These are phyloP conservation scores for Iberis amara DNA, from an alignment of 441 rosid genomes.

Conservation along the genomic window DNA sequence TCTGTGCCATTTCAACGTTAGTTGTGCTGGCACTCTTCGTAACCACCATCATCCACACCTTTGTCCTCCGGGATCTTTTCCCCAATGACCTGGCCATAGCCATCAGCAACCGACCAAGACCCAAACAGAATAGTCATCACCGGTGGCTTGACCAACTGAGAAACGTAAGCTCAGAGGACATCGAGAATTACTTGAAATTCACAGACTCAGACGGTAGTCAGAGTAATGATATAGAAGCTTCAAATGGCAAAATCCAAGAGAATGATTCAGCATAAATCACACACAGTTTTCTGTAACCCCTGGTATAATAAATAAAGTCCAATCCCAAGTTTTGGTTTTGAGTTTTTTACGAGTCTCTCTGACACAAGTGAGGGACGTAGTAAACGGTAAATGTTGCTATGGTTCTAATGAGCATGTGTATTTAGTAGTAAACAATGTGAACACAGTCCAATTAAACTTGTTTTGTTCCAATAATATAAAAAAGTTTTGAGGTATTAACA, in stretches of 20 bases:
- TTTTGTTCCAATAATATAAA: background rate
- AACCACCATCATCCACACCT: constrained; percentile 61
- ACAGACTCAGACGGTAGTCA: constrained; percentile 31
- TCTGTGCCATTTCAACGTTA: constrained; percentile 46
- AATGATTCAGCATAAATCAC: constrained; percentile 13
- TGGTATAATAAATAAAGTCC: background rate
- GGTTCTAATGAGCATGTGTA: constrained; percentile 36
- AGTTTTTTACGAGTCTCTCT: constrained; percentile 21
- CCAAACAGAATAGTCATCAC: constrained; percentile 32
- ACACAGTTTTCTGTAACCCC: constrained; percentile 9
- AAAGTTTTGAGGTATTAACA: too few relatives aligned
- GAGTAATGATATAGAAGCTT: constrained; percentile 47
- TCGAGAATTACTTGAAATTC: constrained; percentile 60
- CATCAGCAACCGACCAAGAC: constrained; percentile 56
- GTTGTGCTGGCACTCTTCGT: constrained; percentile 55
- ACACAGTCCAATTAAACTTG: too few relatives aligned
- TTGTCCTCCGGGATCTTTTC: constrained; percentile 64
- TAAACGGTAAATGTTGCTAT: constrained; percentile 20
- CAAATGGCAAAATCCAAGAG: constrained; percentile 20
- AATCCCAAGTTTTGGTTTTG: constrained; percentile 5
- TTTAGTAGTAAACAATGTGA: background rate
- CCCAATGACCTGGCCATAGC: constrained; percentile 89
- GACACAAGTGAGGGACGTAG: constrained; percentile 31
- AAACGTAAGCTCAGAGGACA: constrained; percentile 52
- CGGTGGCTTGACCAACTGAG: constrained; percentile 52